phyloP scores from a whole-genome alignment of 2,329 filamentous ascomycete species.

The Monosporascus sp. region DNA sequence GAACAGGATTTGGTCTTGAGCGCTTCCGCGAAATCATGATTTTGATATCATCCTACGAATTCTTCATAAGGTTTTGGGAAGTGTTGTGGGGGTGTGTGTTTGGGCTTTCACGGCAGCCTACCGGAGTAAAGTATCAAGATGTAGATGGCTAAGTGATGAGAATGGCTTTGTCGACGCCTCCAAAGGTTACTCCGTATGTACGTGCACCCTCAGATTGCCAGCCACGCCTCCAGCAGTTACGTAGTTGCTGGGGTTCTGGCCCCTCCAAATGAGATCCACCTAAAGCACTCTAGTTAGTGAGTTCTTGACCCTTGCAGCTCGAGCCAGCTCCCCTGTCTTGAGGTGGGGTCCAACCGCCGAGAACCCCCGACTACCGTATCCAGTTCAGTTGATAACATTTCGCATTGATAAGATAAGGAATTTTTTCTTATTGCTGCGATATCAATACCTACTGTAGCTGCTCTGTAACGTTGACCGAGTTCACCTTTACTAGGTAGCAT shows the following conservation, averaged over 20 bases:
- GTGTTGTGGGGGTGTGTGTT: no score
- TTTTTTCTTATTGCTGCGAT: neutral
- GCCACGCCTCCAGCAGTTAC: no score
- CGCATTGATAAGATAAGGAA: neutral
- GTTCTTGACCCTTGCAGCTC: neutral
- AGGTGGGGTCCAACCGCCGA: neutral
- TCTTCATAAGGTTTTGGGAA: neutral
- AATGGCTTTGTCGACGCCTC: neutral
- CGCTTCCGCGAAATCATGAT: conserved; percentile 39
- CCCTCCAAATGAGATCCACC: neutral
- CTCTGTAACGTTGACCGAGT: neutral
- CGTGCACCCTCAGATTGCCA: no score
- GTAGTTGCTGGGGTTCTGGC: neutral
- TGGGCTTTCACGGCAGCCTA: no score
- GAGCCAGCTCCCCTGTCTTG: no score
- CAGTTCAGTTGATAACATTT: neutral
- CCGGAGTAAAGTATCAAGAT: no score
- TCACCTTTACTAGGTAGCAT: neutral
- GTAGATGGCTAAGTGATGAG: neutral
- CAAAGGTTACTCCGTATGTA: no score
- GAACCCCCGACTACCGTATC: neutral
- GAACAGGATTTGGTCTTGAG: conserved; percentile 29
- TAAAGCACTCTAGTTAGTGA: neutral
- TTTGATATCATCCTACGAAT: conserved; percentile 2
- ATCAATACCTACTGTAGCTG: no score